phyloP scores from a whole-genome alignment of 192 early-diverging fungal species.

The Coemansia erecta region DNA sequence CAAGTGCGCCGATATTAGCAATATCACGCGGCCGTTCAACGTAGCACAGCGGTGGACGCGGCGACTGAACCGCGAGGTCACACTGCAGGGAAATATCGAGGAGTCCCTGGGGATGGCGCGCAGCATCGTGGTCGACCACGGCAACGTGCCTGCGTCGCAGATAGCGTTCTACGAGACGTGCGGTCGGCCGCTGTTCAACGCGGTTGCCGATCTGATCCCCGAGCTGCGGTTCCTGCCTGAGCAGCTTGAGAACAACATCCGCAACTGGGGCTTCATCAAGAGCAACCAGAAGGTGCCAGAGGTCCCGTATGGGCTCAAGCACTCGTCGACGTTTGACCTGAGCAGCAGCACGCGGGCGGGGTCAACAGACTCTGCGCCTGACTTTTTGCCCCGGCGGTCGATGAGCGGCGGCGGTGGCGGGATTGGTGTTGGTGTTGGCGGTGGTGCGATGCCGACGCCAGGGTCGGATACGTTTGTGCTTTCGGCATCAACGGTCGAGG shows the following conservation, averaged over 20 bases:
- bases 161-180: slow-evolving; percentile 52
- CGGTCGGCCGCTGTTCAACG: slow-evolving; percentile 51
- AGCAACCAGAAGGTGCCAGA: slow-evolving; percentile 49
- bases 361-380: slow-evolving; percentile 50
- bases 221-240: slow-evolving; percentile 47
- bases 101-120: slow-evolving; percentile 63
- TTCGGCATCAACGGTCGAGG: slow-evolving; percentile 11
- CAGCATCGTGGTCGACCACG: slow-evolving; percentile 35
- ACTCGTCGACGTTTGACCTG: slow-evolving; percentile 40
- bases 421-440: no score
- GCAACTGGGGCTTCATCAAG: slow-evolving; percentile 50
- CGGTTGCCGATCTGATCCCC: slow-evolving; percentile 47
- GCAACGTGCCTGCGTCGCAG: slow-evolving; percentile 46
- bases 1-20: slow-evolving; percentile 83
- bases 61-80: slow-evolving; percentile 68
- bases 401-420: no score
- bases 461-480: slow-evolving; percentile 9
- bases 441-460: slow-evolving; percentile 7
- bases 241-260: slow-evolving; percentile 53
- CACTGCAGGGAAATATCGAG: slow-evolving; percentile 70
- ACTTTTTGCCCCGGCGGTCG: slow-evolving; percentile 44
- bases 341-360: slow-evolving; percentile 46
- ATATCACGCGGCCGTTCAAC: slow-evolving; percentile 70
- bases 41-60: slow-evolving; percentile 68
- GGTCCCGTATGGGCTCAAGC: slow-evolving; percentile 50